Base-by-base conservation (phyloP, 148 eudicot genomes). In the Rhododendron ferrugineum region DNA sequence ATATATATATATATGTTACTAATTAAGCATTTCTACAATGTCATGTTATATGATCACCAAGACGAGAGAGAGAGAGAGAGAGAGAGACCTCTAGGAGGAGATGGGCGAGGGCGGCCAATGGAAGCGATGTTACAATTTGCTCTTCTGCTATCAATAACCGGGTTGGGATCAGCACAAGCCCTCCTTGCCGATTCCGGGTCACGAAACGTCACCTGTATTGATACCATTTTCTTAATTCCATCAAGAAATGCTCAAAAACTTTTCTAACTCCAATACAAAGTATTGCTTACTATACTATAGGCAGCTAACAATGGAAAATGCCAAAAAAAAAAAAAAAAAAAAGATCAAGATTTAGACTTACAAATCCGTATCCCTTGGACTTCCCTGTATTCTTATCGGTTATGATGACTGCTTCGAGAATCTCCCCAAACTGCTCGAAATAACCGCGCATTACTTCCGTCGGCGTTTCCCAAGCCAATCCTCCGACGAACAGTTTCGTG, bases 291-390 rank as follows among this genome's bases (percentile, higher is more conserved):
- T 37, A 37, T 8, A 22, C 56, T 52, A 5, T 8, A 32, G 6
- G 11, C 62, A 60, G 3, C 16, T 20, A 42, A 32, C 60, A 58
- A 64, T 28, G 30, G 10, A 42, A 32, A 60, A 28, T 47, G 6
- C 1, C 0, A 13, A 5, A 0, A 13, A 9, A 16, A 2, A 52
- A 6, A 18, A 68, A 68, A 56, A 4, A 11, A 0, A 16, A 30
- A 32, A 11, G 1, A 1, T 26, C 49, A 54, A 16, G 5, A 49
- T 28, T 49, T 16, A n/a, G 32, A 87, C 98, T 91, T 92, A 96
- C 99, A 87, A 96, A 96, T 82, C 99, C 99, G 78, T 96, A 96
- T 87, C 99, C 99, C 88, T 96, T 96, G 78, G 99, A 94, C 86
- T 96, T 94, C 58, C 93, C 94, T 30, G 99, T 94, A 83, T 86